Conservation (phyloP, 306 rosid species). For the Prunus salicina region DNA sequence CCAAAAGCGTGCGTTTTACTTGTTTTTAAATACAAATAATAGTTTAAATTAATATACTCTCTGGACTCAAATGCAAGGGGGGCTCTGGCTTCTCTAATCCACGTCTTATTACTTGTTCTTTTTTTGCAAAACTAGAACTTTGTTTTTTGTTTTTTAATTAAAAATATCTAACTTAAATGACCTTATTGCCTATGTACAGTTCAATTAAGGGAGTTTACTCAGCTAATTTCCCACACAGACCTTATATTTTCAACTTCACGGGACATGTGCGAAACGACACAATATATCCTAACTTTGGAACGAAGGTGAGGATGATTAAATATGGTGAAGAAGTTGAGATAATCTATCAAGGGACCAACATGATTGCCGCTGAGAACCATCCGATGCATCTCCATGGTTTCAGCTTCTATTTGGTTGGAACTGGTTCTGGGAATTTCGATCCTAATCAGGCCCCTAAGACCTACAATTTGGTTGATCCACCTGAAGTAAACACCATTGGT, state of each 20-base stretch:
- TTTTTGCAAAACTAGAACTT: too few relatives aligned
- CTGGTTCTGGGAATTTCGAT: slow-evolving; percentile 81
- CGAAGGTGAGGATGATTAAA: slow-evolving; percentile 54
- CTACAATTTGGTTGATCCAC: slow-evolving; percentile 91
- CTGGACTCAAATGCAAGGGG: too few relatives aligned
- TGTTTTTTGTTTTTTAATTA: too few relatives aligned
- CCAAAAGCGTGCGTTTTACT: too few relatives aligned
- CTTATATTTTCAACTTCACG: slow-evolving; percentile 33
- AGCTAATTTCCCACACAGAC: neutral
- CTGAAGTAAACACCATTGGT: slow-evolving; percentile 72
- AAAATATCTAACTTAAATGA: too few relatives aligned
- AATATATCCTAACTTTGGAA: slow-evolving; percentile 36
- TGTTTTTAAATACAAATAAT: too few relatives aligned
- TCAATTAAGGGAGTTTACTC: too few relatives aligned
- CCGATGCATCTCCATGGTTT: slow-evolving; percentile 92
- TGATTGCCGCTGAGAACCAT: slow-evolving; percentile 77
- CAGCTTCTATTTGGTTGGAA: slow-evolving; percentile 75
- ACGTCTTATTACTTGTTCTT: too few relatives aligned
- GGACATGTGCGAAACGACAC: slow-evolving; percentile 24
- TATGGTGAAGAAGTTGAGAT: slow-evolving; percentile 76
- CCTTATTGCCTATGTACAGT: too few relatives aligned
- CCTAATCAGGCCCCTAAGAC: slow-evolving; percentile 25
- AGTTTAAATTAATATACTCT: too few relatives aligned
- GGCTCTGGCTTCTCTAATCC: too few relatives aligned
- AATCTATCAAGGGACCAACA: slow-evolving; percentile 78